Conservation (phyloP, 176 grass and related monocot species). For the Triticum timopheevii region DNA sequence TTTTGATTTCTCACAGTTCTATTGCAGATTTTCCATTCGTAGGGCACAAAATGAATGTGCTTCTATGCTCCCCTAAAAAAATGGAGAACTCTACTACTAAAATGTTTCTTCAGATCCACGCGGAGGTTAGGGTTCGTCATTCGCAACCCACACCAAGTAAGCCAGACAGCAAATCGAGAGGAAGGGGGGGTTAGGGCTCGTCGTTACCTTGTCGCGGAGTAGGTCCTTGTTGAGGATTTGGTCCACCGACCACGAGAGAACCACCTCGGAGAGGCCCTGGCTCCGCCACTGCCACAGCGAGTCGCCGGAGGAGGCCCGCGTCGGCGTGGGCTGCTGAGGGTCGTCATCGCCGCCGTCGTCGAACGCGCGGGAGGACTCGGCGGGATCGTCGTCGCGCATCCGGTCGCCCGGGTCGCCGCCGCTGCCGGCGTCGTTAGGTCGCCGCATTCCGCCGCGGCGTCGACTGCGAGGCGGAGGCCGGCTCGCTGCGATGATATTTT, state of each 20-base stretch:
- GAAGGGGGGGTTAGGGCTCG: neutral
- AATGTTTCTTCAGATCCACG: constrained; percentile 26
- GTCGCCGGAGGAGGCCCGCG: constrained; percentile 11
- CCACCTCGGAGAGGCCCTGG: constrained; percentile 44
- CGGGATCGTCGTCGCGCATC: constrained; percentile 24
- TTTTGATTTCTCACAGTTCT: neutral
- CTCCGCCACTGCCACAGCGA: constrained; percentile 48
- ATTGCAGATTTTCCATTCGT: neutral
- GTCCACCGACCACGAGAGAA: constrained; percentile 70
- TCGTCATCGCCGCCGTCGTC: constrained; percentile 30
- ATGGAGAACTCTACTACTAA: neutral
- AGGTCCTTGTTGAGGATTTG: constrained; percentile 62
- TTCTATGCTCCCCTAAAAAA: neutral
- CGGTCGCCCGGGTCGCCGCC: constrained; percentile 27
- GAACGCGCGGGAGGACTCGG: constrained; percentile 4
- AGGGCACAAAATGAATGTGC: neutral
- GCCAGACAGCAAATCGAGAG: constrained; percentile 3
- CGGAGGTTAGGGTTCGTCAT: neutral
- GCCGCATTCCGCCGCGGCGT: constrained; percentile 37
- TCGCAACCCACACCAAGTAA: constrained; percentile 1
- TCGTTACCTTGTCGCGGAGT: constrained; percentile 59
- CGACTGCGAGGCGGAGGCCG: neutral
- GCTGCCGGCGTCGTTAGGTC: constrained; percentile 4
- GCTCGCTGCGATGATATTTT: constrained; percentile 18
- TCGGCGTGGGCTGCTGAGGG: neutral